Evolutionary conservation across 2,329 filamentous ascomycete genomes (phyloP), one percentile per base, ranked within the genome.

Genomic region (Orbilia oligospora): DNA sequence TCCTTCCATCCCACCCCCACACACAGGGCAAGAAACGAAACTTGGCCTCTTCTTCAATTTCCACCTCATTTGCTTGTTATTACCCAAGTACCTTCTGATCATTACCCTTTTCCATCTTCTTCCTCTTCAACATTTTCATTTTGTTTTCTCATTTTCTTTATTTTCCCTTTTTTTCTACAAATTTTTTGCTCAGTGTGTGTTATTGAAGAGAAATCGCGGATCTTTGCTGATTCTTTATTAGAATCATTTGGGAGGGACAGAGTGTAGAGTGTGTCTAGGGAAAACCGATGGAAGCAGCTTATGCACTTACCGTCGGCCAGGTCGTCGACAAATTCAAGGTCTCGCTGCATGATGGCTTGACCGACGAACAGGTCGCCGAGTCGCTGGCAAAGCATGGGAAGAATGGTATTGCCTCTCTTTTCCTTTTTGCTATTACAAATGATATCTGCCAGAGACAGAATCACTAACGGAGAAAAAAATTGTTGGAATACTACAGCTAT

Each of bases 211-310:
- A 41, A 41, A 16, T 41, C 3, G 10, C 12, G 22, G 24, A 12
- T 69, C 36, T 67, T 61, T 53, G 20, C 38, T 33, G 20, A 41
- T 49, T 66, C 20, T 30, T 70, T 41, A 9, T 6, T 10, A 30
- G 14, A 24, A 24, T 53, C 18, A 81, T 81, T 82, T 82, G 82
- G 82, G 83, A 81, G 81, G 80, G 81, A 81, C 82, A 82, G 82
- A 82, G 44, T 20, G 41, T 46, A 5, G 14, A 16, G 14, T 30
- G 2, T n/a, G 44, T 46, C n/a, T 18, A 46, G 44, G 44, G 44
- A 61, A 10, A n/a, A 36, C 82, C 77, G 76, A 91, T 92, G 90
- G 89, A 91, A 81, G 88, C 86, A 85, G 90, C 90, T 81, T 91
- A 89, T 82, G 86, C 88, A 81, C 87, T 86, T 82, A 85, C 89